Percentiles rank a stretch among this genome's conserved stretches.
Evolutionary conservation across 2,329 filamentous ascomycete genomes (phyloP).

Genomic region (Botrytis galanthina): DNA sequence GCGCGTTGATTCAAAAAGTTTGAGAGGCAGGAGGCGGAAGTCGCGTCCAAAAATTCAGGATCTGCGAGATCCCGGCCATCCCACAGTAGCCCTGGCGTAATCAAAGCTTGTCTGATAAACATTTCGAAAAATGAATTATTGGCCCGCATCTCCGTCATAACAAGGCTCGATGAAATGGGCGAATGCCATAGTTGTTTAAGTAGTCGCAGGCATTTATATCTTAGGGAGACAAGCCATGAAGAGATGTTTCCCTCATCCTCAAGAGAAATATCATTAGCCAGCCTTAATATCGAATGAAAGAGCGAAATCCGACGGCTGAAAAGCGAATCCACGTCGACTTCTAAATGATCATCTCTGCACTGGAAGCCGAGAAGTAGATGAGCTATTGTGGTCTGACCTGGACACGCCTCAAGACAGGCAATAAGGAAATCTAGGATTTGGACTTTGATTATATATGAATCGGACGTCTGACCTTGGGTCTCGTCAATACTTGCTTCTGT

Average conservation of each 20-base stretch:
- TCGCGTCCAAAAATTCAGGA: slow-evolving; percentile 64
- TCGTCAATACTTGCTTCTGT: slow-evolving; percentile 69
- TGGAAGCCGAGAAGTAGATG: slow-evolving; percentile 88
- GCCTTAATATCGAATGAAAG: slow-evolving; percentile 75
- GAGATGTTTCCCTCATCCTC: slow-evolving; percentile 57
- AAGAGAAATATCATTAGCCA: slow-evolving; percentile 65
- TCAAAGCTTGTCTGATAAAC: slow-evolving; percentile 68
- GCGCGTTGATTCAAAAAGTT: slow-evolving; percentile 78
- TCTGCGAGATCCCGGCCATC: slow-evolving; percentile 62
- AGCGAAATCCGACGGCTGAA: slow-evolving; percentile 73
- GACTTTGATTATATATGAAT: slow-evolving; percentile 77
- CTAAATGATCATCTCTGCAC: slow-evolving; percentile 69
- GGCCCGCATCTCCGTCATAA: slow-evolving; percentile 75
- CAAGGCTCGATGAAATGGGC: slow-evolving; percentile 69
- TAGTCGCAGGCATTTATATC: slow-evolving; percentile 68
- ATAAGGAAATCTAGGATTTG: slow-evolving; percentile 84
- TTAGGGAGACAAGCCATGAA: slow-evolving; percentile 68
- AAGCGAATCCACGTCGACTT: slow-evolving; percentile 63
- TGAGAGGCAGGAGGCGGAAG: slow-evolving; percentile 32
- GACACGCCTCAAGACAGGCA: slow-evolving; percentile 71
- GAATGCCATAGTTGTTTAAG: slow-evolving; percentile 82
- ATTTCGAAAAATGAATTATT: slow-evolving; percentile 79
- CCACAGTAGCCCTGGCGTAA: slow-evolving; percentile 70
- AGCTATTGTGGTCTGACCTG: slow-evolving; percentile 79
- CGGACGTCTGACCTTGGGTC: slow-evolving; percentile 65